Base-by-base conservation (phyloP, 1,284 basidiomycete species). In the Trichosporon sp. region DNA sequence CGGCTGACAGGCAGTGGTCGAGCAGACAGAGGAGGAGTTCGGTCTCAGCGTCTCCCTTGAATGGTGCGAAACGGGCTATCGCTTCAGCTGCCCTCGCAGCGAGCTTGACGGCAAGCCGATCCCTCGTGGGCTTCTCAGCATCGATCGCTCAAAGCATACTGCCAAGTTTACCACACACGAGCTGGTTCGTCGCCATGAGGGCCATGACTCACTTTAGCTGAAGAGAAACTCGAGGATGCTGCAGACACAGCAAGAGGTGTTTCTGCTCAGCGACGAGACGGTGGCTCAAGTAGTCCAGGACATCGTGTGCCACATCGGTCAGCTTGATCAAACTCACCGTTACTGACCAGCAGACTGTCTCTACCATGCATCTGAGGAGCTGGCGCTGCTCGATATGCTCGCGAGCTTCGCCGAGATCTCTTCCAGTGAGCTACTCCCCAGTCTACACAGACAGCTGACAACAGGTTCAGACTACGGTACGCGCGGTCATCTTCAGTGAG, bases 301-400 rank as follows among this genome's bases (percentile, higher is more conserved):
- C 46, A 85, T 93, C 31, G 72, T 92, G 1, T 80, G 81, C 0
- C 83, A 90, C 64, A 84, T 90, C 23, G 87, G 79, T 78, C 52
- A 56, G 74, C 16, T 66, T 6, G n/a, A 13, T 1, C 10, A 14
- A 25, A 14, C 11, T 2, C 32, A 19, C 19, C 14, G 10, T 5
- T 27, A 14, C 23, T 23, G 2, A 2, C n/a, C n/a, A n/a, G n/a
- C 37, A 79, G 78, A 88, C 1, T 88, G 86, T 16, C 79, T 95
- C n/a, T 93, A 92, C 76, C 89, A 66, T 88, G 89, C 8, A 9
- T 91, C 90, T 0, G 92, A 95, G 81, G 90, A 92, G 86, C 84
- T 95, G 54, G 90, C 91, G 0, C 80, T 92, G 60, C 78, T 95
- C 1, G 94, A 96, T 73, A 88, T 75, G 31, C 78, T 95, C 2